phyloP scores from a whole-genome alignment of 2,329 filamentous ascomycete species.

The Neopestalotiopsis clavispora region DNA sequence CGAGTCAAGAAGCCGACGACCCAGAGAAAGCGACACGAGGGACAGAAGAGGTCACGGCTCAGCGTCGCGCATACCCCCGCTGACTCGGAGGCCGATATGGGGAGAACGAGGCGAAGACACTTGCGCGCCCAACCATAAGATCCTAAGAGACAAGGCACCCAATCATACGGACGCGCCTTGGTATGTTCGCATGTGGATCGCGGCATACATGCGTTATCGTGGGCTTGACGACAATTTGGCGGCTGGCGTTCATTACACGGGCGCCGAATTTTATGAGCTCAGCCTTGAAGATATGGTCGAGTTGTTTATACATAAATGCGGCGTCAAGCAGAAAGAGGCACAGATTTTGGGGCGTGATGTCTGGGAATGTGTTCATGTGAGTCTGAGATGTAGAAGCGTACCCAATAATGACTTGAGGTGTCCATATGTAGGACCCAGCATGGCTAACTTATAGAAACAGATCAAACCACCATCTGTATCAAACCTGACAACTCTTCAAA shows the following conservation, averaged over 20 bases:
- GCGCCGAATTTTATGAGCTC: constrained; percentile 9
- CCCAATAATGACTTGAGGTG: no score
- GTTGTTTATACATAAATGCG: constrained; percentile 7
- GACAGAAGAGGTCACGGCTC: neutral
- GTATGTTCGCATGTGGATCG: constrained; percentile 17
- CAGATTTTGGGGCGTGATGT: constrained; percentile 4
- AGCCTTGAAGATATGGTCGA: constrained; percentile 6
- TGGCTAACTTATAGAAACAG: neutral
- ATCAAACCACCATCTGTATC: neutral
- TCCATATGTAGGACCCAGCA: neutral
- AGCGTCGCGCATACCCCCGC: neutral
- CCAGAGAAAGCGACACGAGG: neutral
- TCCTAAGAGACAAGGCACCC: constrained; percentile 8
- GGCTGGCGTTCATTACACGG: constrained; percentile 11
- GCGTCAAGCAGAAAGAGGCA: constrained; percentile 7
- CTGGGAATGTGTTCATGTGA: constrained; percentile 8
- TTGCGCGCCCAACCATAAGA: neutral
- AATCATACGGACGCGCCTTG: constrained; percentile 14
- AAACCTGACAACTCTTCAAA: neutral
- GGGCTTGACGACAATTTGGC: constrained; percentile 11
- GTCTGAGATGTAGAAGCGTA: neutral
- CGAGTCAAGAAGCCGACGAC: constrained; percentile 1
- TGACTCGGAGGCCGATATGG: constrained; percentile 8
- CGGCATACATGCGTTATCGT: constrained; percentile 17
- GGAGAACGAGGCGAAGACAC: constrained; percentile 11